Conservation (phyloP, 768 basidiomycete species). For the Serendipita sp. region DNA sequence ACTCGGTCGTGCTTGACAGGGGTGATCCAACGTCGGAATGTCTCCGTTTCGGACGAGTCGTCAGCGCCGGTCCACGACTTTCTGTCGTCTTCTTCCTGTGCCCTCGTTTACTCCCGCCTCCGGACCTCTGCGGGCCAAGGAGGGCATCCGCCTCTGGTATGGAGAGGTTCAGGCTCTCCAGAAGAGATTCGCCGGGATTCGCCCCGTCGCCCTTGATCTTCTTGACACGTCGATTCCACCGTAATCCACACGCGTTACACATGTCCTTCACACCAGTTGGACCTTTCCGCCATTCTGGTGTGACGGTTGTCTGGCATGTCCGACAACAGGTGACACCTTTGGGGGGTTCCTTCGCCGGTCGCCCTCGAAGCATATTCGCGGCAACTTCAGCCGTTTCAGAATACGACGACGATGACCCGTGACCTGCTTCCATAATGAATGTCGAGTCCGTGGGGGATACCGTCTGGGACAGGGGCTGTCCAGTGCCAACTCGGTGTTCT, state of each 20-base stretch:
- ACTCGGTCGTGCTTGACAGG: background rate
- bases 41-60: background rate
- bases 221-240: conserved; percentile 3
- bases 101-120: conserved; percentile 2
- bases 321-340: conserved; percentile 5
- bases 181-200: background rate
- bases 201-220: background rate
- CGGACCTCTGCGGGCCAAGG: background rate
- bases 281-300: conserved; percentile 87
- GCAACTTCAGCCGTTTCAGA: background rate
- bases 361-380: background rate
- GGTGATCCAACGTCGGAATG: background rate
- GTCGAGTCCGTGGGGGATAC: background rate
- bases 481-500: conserved; percentile 16
- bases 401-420: background rate
- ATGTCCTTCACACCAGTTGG: conserved; percentile 82
- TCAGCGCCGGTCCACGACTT: background rate
- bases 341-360: background rate
- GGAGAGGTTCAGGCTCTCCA: background rate
- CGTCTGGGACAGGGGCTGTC: conserved; percentile 1
- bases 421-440: background rate
- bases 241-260: conserved; percentile 69
- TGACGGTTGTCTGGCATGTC: conserved; percentile 55
- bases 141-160: background rate
- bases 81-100: background rate